phyloP scores from a whole-genome alignment of 371 early-diverging fungal species.

The Quaeritorhiza haematococci region DNA sequence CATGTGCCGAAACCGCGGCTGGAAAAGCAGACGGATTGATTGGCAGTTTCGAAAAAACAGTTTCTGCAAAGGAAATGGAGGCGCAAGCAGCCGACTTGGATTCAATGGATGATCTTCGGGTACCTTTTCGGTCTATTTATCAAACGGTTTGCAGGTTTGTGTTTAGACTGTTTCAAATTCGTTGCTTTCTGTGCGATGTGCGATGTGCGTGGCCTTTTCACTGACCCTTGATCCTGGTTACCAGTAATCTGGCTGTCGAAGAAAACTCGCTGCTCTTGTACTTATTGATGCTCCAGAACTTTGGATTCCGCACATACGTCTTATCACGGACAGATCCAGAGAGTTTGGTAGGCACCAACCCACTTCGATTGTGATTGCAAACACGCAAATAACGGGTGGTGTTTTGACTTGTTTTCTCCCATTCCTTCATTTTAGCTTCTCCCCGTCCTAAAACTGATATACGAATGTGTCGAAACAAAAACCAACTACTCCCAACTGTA shows the following conservation, averaged over 20 bases:
- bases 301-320: constrained; percentile 64
- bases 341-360: constrained; percentile 58
- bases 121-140: constrained; percentile 60
- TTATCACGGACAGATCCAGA: constrained; percentile 74
- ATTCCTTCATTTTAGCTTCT: constrained; percentile 44
- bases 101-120: no score
- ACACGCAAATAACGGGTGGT: not conserved
- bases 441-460: constrained; percentile 61
- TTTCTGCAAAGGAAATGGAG: no score
- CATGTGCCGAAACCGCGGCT: no score
- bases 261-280: constrained; percentile 65
- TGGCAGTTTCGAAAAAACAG: no score
- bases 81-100: no score
- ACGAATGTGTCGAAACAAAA: constrained; percentile 60
- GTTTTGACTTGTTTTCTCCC: not conserved
- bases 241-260: constrained; percentile 57
- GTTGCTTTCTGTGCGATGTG: no score
- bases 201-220: not conserved
- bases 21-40: no score
- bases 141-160: constrained; percentile 56
- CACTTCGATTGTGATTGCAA: constrained; percentile 1
- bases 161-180: no score
- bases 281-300: constrained; percentile 62
- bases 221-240: not conserved
- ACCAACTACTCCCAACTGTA: constrained; percentile 63